A percentile compares a stretch with the other conserved stretches of the same genome.
These are phyloP conservation scores for Aspergillus luchuensis DNA, from an alignment of 2,329 filamentous ascomycete species.

Conservation along the genomic window DNA sequence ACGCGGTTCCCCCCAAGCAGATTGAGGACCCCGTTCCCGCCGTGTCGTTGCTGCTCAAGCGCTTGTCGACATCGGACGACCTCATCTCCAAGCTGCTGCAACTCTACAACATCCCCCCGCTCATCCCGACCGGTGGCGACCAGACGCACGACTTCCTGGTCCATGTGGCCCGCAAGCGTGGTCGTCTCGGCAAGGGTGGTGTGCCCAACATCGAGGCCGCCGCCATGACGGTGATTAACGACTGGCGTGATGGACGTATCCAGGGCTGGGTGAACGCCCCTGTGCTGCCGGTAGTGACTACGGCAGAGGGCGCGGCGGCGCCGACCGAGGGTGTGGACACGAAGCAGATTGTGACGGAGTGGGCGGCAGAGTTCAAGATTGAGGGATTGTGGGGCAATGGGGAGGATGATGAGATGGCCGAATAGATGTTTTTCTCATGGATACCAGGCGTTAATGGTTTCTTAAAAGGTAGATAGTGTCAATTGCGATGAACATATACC, in stretches of 20 bases:
- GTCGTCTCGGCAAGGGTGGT: slow-evolving; percentile 82
- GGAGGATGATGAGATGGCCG: slow-evolving; percentile 44
- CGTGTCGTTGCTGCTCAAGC: slow-evolving; percentile 78
- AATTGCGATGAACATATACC: neutral
- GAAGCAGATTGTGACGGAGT: slow-evolving; percentile 86
- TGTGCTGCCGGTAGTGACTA: slow-evolving; percentile 59
- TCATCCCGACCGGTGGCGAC: slow-evolving; percentile 72
- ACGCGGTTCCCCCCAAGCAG: slow-evolving; percentile 89
- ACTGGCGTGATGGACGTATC: slow-evolving; percentile 94
- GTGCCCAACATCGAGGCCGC: slow-evolving; percentile 85
- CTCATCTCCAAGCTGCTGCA: slow-evolving; percentile 77
- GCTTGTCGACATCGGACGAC: slow-evolving; percentile 71
- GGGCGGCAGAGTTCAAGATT: slow-evolving; percentile 93
- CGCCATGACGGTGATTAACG: slow-evolving; percentile 90
- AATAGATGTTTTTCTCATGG: slow-evolving; percentile 31
- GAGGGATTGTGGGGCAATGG: slow-evolving; percentile 86
- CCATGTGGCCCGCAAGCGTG: slow-evolving; percentile 91
- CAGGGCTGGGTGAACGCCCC: slow-evolving; percentile 88
- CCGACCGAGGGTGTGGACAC: slow-evolving; percentile 59
- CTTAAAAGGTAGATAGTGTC: slow-evolving; percentile 12
- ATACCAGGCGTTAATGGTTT: slow-evolving; percentile 19
- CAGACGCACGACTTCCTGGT: slow-evolving; percentile 87
- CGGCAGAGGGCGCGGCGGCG: slow-evolving; percentile 34
- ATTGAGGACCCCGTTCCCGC: slow-evolving; percentile 91
- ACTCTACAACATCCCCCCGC: slow-evolving; percentile 80